Percentiles rank a stretch among this genome's conserved stretches.
These are phyloP conservation scores for Brassica hybrid DNA, from an alignment of 441 rosid genomes.

Conservation along the genomic window DNA sequence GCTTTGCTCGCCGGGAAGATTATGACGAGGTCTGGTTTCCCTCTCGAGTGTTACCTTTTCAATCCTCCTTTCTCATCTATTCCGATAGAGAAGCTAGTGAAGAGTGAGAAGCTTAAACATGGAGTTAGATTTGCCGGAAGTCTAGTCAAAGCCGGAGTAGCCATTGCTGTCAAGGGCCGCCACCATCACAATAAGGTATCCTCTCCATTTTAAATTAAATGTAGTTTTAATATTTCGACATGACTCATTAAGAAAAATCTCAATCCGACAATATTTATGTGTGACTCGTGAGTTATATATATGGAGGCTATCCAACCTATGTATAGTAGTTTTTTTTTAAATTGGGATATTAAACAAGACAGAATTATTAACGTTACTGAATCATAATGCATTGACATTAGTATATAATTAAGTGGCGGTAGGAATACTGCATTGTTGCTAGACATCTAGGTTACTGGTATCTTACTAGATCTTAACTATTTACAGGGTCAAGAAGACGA, in stretches of 20 bases:
- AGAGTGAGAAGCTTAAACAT: slow-evolving; percentile 45
- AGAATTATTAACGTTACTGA: neutral
- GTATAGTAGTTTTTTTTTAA: neutral
- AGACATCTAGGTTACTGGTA: neutral
- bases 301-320: neutral
- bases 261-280: neutral
- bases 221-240: neutral
- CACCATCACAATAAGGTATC: slow-evolving; percentile 30
- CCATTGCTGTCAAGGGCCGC: slow-evolving; percentile 45
- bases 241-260: neutral
- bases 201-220: neutral
- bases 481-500: slow-evolving; percentile 36
- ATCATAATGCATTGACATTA: neutral
- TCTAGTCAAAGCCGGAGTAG: slow-evolving; percentile 51
- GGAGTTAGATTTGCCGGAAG: slow-evolving; percentile 44
- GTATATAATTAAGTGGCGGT: neutral
- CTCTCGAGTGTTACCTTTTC: slow-evolving; percentile 50
- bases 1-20: slow-evolving; percentile 55
- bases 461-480: neutral
- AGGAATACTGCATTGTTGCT: neutral
- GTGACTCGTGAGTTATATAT: neutral
- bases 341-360: neutral
- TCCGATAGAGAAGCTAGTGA: slow-evolving; percentile 47
- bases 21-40: slow-evolving; percentile 43
- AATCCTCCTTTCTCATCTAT: slow-evolving; percentile 58